These are phyloP conservation scores for Catharanthus roseus DNA, from an alignment of 257 asterid genomes.

Conservation along the genomic window DNA sequence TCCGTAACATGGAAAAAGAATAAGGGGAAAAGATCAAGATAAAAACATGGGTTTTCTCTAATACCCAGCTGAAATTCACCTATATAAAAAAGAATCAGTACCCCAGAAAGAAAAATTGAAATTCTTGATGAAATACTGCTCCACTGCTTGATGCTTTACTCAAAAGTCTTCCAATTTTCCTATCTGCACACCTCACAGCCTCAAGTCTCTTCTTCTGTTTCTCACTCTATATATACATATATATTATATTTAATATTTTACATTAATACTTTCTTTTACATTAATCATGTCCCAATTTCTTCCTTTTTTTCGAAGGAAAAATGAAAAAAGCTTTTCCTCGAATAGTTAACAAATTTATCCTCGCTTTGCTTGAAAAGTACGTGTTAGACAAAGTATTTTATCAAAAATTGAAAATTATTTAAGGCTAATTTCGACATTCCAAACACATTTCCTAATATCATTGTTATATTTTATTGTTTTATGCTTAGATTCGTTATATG, in stretches of 20 bases:
- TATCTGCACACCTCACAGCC: background rate
- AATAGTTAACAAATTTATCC: background rate
- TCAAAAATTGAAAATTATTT: background rate
- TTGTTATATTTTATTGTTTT: conserved; percentile 3
- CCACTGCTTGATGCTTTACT: conserved; percentile 15
- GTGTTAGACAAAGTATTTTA: background rate
- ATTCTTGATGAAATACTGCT: background rate
- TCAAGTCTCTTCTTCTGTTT: background rate
- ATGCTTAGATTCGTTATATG: conserved; percentile 1
- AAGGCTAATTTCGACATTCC: background rate
- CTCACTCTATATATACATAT: background rate
- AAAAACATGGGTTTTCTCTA: background rate
- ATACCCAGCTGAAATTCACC: conserved; percentile 1
- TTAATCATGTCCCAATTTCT: background rate
- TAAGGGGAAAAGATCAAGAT: conserved; percentile 2
- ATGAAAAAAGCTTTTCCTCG: too few relatives aligned
- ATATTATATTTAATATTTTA: too few relatives aligned
- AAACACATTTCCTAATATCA: too few relatives aligned
- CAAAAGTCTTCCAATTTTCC: conserved; percentile 14
- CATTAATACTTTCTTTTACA: background rate
- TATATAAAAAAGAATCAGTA: background rate
- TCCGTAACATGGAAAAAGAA: background rate
- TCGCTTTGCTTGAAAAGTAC: background rate
- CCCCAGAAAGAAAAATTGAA: conserved; percentile 3
- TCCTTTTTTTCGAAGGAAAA: too few relatives aligned